Conservation (phyloP, 352 stramenopile species). For the Pilasporangium apinafurcum region DNA sequence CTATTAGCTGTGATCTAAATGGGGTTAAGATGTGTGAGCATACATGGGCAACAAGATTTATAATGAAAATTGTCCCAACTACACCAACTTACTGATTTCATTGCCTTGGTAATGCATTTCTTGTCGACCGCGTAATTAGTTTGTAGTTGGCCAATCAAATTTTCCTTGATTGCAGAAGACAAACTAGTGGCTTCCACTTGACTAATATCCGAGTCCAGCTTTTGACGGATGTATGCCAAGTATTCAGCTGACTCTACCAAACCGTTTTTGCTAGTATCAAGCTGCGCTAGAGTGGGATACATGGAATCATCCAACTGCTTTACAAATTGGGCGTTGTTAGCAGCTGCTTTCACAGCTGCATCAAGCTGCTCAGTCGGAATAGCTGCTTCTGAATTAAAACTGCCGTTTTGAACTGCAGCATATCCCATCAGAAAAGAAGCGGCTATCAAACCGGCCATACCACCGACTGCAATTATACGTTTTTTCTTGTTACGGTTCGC, state of each 20-base stretch:
- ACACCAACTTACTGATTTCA: conserved; percentile 22
- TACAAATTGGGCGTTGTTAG: conserved; percentile 22
- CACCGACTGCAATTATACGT: conserved; percentile 28
- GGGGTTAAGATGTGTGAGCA: not conserved
- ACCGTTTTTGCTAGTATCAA: conserved; percentile 27
- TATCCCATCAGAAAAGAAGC: conserved; percentile 35
- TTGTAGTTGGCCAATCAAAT: conserved; percentile 27
- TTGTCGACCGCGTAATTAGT: conserved; percentile 28
- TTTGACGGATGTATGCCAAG: conserved; percentile 18
- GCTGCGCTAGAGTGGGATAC: conserved; percentile 27
- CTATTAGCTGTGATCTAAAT: conserved; percentile 4
- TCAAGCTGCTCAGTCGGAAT: conserved; percentile 20
- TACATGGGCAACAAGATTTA: not conserved
- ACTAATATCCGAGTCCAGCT: conserved; percentile 12
- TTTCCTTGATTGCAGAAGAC: conserved; percentile 23
- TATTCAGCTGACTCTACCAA: conserved; percentile 30
- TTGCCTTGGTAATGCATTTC: conserved; percentile 26
- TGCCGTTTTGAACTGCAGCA: conserved; percentile 13
- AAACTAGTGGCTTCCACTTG: conserved; percentile 21
- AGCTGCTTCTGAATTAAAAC: not conserved
- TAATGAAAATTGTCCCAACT: too few species aligned
- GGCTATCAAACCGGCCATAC: conserved; percentile 27
- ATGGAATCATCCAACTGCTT: conserved; percentile 19
- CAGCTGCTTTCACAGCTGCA: conserved; percentile 13
- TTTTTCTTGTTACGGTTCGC: conserved; percentile 34